phyloP scores from a whole-genome alignment of 768 basidiomycete species.

The Austroboletus eburneus region DNA sequence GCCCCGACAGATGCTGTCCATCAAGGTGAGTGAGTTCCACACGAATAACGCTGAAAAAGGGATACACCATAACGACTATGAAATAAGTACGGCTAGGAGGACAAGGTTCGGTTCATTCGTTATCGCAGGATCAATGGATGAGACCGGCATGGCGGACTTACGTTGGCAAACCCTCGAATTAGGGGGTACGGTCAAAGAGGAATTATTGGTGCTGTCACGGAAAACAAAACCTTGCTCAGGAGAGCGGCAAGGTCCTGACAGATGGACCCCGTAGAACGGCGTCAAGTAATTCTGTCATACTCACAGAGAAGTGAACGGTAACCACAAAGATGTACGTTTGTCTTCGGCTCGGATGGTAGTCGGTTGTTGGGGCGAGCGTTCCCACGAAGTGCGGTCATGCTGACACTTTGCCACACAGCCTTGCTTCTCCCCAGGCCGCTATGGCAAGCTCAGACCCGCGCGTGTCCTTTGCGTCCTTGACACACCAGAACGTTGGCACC shows the following conservation, averaged over 20 bases:
- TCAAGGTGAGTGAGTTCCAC: background rate
- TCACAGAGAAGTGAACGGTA: slow-evolving; percentile 20
- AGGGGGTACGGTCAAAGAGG: slow-evolving; percentile 14
- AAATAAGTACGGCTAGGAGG: slow-evolving; percentile 9
- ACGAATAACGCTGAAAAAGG: slow-evolving; percentile 2
- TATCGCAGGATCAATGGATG: slow-evolving; percentile 12
- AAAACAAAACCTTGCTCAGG: slow-evolving; percentile 19
- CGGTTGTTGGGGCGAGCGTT: slow-evolving; percentile 17
- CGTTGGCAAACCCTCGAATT: slow-evolving; percentile 18
- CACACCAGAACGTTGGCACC: slow-evolving; percentile 79
- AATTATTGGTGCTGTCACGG: slow-evolving; percentile 25
- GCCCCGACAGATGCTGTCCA: background rate
- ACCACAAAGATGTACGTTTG: slow-evolving; percentile 12
- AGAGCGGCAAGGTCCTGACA: slow-evolving; percentile 14
- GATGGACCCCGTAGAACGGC: slow-evolving; percentile 21
- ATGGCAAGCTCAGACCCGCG: slow-evolving; percentile 34
- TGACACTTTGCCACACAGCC: slow-evolving; percentile 16
- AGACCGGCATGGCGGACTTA: slow-evolving; percentile 14
- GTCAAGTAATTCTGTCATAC: slow-evolving; percentile 16
- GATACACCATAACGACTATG: slow-evolving; percentile 15
- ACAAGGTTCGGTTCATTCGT: slow-evolving; percentile 5
- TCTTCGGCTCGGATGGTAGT: background rate
- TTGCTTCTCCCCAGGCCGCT: slow-evolving; percentile 1
- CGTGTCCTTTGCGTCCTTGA: slow-evolving; percentile 69
- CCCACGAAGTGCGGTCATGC: slow-evolving; percentile 21